These are phyloP conservation scores for Coemansia sp. DNA, from an alignment of 192 early-diverging fungal species.

Conservation along the genomic window DNA sequence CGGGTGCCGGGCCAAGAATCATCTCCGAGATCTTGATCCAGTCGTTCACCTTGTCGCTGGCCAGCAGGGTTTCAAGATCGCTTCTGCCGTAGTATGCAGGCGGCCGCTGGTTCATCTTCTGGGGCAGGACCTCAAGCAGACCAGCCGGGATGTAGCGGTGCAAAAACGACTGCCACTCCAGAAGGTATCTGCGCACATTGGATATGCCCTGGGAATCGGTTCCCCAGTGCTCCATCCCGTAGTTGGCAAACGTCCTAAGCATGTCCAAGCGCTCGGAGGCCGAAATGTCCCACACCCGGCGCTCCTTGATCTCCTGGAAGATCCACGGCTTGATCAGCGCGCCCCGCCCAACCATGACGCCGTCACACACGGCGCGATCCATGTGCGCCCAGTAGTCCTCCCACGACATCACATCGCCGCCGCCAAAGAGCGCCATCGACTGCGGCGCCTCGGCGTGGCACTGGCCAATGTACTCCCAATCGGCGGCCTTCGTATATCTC, in stretches of 20 bases:
- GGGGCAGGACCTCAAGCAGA: constrained; percentile 88
- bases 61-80: constrained; percentile 95
- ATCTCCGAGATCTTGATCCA: constrained; percentile 95
- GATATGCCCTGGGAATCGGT: constrained; percentile 86
- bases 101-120: constrained; percentile 89
- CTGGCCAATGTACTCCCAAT: constrained; percentile 89
- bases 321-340: constrained; percentile 98
- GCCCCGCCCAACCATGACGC: constrained; percentile 90
- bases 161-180: constrained; percentile 78
- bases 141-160: constrained; percentile 89
- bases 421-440: constrained; percentile 68
- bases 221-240: constrained; percentile 97
- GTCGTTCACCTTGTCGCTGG: constrained; percentile 70
- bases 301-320: constrained; percentile 89
- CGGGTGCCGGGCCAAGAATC: constrained; percentile 87
- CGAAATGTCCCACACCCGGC: constrained; percentile 88
- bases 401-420: constrained; percentile 82
- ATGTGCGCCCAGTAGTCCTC: constrained; percentile 79
- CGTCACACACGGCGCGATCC: constrained; percentile 65
- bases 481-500: constrained; percentile 85
- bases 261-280: constrained; percentile 90
- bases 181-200: constrained; percentile 74
- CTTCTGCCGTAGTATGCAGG: constrained; percentile 82
- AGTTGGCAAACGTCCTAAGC: constrained; percentile 74
- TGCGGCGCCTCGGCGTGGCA: constrained; percentile 48